These are phyloP conservation scores for Talinum fruticosum DNA, from an alignment of 148 eudicot genomes.

Conservation along the genomic window DNA sequence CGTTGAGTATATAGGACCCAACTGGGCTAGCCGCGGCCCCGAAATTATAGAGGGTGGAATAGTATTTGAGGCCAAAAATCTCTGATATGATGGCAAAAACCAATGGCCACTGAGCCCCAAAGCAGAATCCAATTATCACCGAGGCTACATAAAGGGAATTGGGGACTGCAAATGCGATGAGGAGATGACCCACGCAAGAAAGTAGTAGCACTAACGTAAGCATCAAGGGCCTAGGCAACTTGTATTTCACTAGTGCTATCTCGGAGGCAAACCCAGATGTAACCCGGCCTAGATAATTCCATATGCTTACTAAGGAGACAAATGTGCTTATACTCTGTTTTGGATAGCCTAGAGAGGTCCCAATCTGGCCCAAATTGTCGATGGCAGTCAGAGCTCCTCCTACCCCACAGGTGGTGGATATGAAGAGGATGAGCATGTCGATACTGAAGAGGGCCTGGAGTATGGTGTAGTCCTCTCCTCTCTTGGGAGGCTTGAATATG, in stretches of 20 bases:
- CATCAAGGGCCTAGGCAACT: background rate
- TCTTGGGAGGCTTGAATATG: background rate
- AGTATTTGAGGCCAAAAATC: background rate
- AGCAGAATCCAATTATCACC: background rate
- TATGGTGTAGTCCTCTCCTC: background rate
- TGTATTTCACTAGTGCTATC: background rate
- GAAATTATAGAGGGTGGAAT: background rate
- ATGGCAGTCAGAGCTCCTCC: background rate
- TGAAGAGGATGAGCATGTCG: background rate
- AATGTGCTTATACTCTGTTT: background rate
- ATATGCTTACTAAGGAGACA: background rate
- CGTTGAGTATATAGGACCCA: background rate
- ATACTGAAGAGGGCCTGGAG: background rate
- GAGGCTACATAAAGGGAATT: background rate
- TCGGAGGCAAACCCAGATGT: background rate
- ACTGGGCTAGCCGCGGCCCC: background rate
- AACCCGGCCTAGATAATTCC: background rate
- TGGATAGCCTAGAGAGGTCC: background rate
- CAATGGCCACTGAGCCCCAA: background rate
- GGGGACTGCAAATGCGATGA: background rate
- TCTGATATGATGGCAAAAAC: background rate
- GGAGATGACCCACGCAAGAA: background rate
- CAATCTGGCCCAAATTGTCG: background rate
- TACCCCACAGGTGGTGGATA: background rate
- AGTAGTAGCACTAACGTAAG: background rate